These are phyloP conservation scores for Acacia confusa DNA, from an alignment of 306 rosid genomes.

Conservation along the genomic window DNA sequence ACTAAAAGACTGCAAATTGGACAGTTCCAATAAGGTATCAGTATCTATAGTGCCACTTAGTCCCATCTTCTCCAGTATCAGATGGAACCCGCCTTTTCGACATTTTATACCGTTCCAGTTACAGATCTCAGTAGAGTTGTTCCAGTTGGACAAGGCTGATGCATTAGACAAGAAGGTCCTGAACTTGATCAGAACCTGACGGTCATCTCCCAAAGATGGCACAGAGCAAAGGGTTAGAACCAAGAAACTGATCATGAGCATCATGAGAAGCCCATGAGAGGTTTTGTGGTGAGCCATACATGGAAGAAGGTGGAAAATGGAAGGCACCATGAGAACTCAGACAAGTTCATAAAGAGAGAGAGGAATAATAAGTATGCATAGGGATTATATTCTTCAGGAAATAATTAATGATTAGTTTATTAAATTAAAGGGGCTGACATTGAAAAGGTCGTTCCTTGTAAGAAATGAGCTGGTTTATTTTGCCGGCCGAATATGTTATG, in stretches of 20 bases:
- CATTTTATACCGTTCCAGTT: conserved; percentile 70
- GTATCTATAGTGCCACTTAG: conserved; percentile 54
- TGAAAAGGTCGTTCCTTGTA: conserved; percentile 42
- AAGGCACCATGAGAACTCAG: conserved; percentile 8
- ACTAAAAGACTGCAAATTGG: conserved; percentile 52
- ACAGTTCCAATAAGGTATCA: conserved; percentile 39
- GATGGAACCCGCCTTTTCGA: neutral
- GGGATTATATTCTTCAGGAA: neutral
- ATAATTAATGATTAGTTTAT: neutral
- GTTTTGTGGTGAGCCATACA: conserved; percentile 32
- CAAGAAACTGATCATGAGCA: conserved; percentile 6
- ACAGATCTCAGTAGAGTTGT: conserved; percentile 35
- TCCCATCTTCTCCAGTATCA: conserved; percentile 62
- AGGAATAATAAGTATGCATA: neutral
- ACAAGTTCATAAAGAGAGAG: conserved; percentile 11
- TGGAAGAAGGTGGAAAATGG: neutral
- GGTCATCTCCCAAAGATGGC: conserved; percentile 33
- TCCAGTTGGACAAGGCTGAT: conserved; percentile 53
- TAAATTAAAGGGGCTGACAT: conserved; percentile 32
- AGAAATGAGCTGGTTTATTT: conserved; percentile 53
- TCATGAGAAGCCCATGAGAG: conserved; percentile 6
- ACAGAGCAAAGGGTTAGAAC: conserved; percentile 9
- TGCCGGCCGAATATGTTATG: conserved; percentile 53
- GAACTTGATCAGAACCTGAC: conserved; percentile 52
- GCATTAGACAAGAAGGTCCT: conserved; percentile 43